These are phyloP conservation scores for Aspergillus sojae DNA, from an alignment of 2,329 filamentous ascomycete species.

Conservation along the genomic window DNA sequence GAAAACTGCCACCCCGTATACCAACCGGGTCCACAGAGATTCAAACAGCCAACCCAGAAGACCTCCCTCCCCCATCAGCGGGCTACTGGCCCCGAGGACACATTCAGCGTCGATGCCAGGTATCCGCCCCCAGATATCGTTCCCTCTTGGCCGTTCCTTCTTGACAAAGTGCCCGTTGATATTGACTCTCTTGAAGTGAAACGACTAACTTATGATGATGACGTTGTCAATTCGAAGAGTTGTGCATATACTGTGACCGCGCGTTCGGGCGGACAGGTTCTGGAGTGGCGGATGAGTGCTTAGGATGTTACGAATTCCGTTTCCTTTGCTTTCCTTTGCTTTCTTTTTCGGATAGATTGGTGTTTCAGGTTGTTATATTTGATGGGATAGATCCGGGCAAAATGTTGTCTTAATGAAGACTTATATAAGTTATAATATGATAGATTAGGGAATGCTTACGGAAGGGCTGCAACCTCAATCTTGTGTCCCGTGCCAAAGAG, in stretches of 20 bases:
- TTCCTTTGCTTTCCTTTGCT: neutral
- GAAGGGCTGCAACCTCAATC: neutral
- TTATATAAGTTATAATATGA: neutral
- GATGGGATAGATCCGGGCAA: neutral
- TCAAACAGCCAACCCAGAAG: neutral
- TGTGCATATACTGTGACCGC: conserved; percentile 13
- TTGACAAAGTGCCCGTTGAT: conserved; percentile 20
- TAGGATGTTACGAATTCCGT: neutral
- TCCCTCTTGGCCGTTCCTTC: conserved; percentile 22
- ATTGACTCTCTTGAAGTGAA: conserved; percentile 15
- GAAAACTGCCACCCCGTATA: conserved; percentile 6
- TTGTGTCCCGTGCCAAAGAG: neutral
- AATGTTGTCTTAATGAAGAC: neutral
- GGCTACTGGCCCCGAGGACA: neutral
- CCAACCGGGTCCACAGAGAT: neutral
- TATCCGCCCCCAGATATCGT: conserved; percentile 12
- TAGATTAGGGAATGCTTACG: neutral
- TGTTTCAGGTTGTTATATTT: neutral
- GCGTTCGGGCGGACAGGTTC: conserved; percentile 5
- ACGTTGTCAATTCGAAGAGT: neutral
- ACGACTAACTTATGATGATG: neutral
- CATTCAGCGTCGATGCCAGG: neutral
- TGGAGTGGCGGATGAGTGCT: conserved; percentile 15
- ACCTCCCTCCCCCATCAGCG: neutral
- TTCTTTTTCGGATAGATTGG: neutral